Percentiles rank a stretch among this genome's conserved stretches.
Evolutionary conservation across 2,329 filamentous ascomycete species (phyloP).

Genomic region (Aspergillus clavatus): DNA sequence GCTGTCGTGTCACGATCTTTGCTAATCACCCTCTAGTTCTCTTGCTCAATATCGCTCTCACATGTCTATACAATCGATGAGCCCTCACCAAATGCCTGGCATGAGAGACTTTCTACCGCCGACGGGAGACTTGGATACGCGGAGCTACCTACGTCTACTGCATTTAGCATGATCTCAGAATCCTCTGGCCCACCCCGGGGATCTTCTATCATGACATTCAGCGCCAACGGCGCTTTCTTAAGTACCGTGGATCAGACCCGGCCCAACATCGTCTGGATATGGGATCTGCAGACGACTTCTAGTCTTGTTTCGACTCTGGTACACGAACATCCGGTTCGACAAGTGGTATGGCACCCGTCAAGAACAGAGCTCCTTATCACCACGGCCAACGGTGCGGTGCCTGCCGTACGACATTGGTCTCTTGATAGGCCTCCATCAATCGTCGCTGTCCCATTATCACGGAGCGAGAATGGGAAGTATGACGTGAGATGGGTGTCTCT

Average conservation of each 20-base stretch:
- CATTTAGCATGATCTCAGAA: conserved; percentile 28
- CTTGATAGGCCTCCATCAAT: conserved; percentile 26
- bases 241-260: conserved; percentile 38
- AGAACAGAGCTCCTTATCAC: conserved; percentile 37
- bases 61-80: conserved; percentile 31
- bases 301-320: conserved; percentile 35
- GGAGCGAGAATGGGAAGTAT: conserved; percentile 33
- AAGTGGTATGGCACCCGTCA: conserved; percentile 38
- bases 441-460: conserved; percentile 26
- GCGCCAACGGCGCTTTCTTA: conserved; percentile 31
- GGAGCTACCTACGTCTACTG: conserved; percentile 36
- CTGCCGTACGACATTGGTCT: conserved; percentile 34
- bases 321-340: conserved; percentile 39
- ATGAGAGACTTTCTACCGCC: conserved; percentile 26
- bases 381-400: conserved; percentile 29
- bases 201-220: conserved; percentile 39
- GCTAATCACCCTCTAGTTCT: conserved; percentile 20
- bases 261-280: conserved; percentile 45
- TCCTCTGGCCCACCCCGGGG: conserved; percentile 29
- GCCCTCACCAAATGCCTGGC: conserved; percentile 31
- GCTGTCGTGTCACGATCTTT: conserved; percentile 7
- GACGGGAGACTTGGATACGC: conserved; percentile 32
- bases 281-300: conserved; percentile 31
- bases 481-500: conserved; percentile 30
- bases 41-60: conserved; percentile 31